phyloP scores from a whole-genome alignment of 2,329 filamentous ascomycete genomes.

The Ophiostoma triangulosporum region DNA sequence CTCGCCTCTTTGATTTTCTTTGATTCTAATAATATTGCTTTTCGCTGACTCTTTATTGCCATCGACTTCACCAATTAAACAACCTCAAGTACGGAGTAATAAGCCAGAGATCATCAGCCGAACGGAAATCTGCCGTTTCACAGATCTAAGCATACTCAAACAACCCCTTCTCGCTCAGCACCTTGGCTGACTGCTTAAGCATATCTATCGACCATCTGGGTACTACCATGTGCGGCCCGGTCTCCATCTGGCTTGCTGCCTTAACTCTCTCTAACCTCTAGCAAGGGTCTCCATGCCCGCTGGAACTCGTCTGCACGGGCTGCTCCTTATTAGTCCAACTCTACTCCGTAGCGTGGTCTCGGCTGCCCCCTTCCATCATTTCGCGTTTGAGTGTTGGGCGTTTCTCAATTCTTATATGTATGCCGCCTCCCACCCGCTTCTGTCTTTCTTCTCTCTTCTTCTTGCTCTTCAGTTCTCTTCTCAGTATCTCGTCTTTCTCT shows the following conservation, averaged over 20 bases:
- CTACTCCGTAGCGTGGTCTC: no score
- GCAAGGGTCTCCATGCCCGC: background rate
- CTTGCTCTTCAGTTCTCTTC: constrained; percentile 5
- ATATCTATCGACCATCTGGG: no score
- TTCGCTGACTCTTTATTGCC: no score
- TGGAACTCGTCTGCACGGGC: background rate
- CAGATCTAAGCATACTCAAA: background rate
- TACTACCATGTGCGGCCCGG: background rate
- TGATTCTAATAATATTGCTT: no score
- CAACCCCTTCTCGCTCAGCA: background rate
- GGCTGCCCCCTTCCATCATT: background rate
- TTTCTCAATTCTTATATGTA: constrained; percentile 8
- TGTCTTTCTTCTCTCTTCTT: constrained; percentile 14
- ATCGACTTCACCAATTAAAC: no score
- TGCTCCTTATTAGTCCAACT: background rate
- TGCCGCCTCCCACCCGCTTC: background rate
- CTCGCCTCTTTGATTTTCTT: no score
- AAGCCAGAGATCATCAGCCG: no score
- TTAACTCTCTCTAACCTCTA: background rate
- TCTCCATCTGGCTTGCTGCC: background rate
- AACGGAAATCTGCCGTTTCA: no score
- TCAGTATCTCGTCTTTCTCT: constrained; percentile 7
- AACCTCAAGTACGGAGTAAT: no score
- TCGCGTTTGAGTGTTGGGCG: background rate
- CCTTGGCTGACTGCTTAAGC: background rate